phyloP scores from a whole-genome alignment of 2,329 filamentous ascomycete genomes.

The Colletotrichum sp. region DNA sequence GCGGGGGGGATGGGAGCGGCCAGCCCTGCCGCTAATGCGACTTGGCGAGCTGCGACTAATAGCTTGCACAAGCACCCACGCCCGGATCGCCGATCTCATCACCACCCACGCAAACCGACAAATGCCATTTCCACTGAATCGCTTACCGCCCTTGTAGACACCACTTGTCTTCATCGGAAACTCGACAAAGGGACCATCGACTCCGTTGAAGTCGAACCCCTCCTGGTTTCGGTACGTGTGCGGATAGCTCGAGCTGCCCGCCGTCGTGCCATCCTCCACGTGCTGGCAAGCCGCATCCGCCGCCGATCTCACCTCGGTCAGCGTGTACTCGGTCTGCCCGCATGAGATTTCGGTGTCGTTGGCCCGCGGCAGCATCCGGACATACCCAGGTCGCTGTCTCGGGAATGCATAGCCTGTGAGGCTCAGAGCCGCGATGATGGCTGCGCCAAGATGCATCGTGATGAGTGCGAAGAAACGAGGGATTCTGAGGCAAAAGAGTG shows the following conservation, averaged over 20 bases:
- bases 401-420: constrained; percentile 8
- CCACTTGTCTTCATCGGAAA: constrained; percentile 62
- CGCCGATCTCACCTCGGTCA: constrained; percentile 53
- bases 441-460: constrained; percentile 6
- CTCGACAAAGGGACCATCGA: constrained; percentile 65
- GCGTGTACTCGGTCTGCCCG: constrained; percentile 57
- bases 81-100: constrained; percentile 14
- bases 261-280: constrained; percentile 42
- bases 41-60: neutral
- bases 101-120: neutral
- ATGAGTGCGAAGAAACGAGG: neutral
- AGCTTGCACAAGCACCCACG: neutral
- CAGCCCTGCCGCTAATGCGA: neutral
- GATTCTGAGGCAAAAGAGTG: neutral
- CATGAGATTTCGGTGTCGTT: constrained; percentile 38
- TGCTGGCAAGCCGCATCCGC: constrained; percentile 55
- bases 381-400: constrained; percentile 49
- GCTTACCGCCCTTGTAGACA: constrained; percentile 61
- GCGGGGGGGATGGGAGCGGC: neutral
- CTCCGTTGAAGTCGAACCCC: constrained; percentile 61
- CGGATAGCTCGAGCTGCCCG: constrained; percentile 51
- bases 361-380: neutral
- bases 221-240: constrained; percentile 68
- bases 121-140: neutral
- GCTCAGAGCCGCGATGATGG: constrained; percentile 3